Base-by-base conservation (phyloP, 805 yeast species). In the Saccharomycopsis lassenensis region DNA sequence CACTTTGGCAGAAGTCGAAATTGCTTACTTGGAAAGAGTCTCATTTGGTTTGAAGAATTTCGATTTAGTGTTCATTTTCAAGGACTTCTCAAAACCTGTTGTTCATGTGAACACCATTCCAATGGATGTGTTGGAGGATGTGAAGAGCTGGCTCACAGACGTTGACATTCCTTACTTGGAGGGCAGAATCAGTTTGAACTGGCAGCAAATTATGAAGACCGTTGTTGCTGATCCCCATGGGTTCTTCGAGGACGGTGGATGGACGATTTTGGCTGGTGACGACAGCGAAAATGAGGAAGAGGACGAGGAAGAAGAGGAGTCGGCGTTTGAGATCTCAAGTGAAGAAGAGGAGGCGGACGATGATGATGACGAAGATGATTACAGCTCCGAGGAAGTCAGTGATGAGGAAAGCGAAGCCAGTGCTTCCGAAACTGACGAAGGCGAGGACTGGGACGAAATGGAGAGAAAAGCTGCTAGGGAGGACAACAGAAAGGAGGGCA, bases 111-210 rank as follows among this genome's bases (percentile, higher is more conserved):
- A 89, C 57, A 86, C 97, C 3, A 85, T 91, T 41, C 96, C 97
- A 24, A 84, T 86, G 73, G 93, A 82, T 51, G 69, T 81, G 36
- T 62, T 91, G 39, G 98, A 91, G 54, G 89, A 82, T 54, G 82
- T 91, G 44, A 91, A 89, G 58, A 85, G 84, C 34, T 91, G 98
- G 98, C 65, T 91, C 41, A 84, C 94, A n/a, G 94, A 91, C 56
- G 94, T 91, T 52, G 98, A 91, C 56, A 81, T 91, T 45, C 95
- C 98, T 25, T 77, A 70, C 62, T 81, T 87, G 53, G 95, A 86
- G 51, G 95, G 96, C 36, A 87, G 94, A 30, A 80, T 91, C 61
- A 89, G 89, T 62, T 75, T 91, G 71, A 86, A 85, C 62, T 91
- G 98, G 98, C 66, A 76, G 10, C 78, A 86, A 17, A 87, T 91